Evolutionary conservation across 257 asterid species (phyloP).

Genomic region (Thymus mandschuricus): DNA sequence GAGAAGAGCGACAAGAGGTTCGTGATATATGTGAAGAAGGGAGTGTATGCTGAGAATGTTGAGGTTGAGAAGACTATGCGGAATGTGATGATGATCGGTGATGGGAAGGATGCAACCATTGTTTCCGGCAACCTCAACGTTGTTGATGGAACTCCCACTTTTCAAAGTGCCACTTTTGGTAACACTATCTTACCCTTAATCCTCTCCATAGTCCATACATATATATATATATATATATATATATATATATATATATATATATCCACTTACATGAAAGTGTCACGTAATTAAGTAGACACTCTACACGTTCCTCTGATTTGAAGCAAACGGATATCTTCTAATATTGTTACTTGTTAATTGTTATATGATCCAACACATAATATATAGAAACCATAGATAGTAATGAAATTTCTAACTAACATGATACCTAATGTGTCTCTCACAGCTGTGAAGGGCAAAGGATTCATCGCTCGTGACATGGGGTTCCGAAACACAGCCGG

Average conservation of each 20-base stretch:
- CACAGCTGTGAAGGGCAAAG: conserved; percentile 50
- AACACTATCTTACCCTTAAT: not conserved
- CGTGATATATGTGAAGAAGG: conserved; percentile 55
- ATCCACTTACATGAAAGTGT: no score
- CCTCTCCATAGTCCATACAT: no score
- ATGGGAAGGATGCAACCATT: conserved; percentile 47
- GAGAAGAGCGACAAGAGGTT: conserved; percentile 51
- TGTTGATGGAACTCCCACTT: conserved; percentile 65
- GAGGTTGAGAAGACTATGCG: conserved; percentile 46
- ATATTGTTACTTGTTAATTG: no score
- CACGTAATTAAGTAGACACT: no score
- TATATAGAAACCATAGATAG: no score
- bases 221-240: no score
- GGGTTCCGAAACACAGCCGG: conserved; percentile 62
- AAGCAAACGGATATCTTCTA: no score
- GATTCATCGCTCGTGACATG: conserved; percentile 81
- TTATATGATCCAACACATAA: no score
- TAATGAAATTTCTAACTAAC: not conserved
- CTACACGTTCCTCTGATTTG: no score
- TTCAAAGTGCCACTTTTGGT: conserved; percentile 62
- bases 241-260: no score
- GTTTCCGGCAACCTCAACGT: conserved; percentile 51
- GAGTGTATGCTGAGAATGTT: conserved; percentile 55
- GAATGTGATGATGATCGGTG: conserved; percentile 69
- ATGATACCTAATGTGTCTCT: not conserved